Conservation (phyloP, 2,329 filamentous ascomycete species). For the Ophiostoma ips region DNA sequence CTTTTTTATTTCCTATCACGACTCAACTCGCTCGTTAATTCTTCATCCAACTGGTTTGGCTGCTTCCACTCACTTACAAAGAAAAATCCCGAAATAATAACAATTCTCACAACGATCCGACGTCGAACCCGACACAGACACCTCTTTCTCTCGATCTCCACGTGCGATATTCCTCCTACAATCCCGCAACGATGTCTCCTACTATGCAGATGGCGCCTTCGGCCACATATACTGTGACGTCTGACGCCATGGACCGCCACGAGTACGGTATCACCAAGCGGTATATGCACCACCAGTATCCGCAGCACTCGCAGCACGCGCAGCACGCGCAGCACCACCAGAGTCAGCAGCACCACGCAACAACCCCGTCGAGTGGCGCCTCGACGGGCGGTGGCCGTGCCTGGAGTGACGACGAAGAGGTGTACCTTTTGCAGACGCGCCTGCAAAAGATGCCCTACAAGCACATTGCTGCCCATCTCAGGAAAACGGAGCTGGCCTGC, state of each 20-base stretch:
- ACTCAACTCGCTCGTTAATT: no score
- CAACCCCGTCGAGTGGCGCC: slow-evolving; percentile 23
- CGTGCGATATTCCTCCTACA: background rate
- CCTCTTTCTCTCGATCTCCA: background rate
- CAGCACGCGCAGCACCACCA: background rate
- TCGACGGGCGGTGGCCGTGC: slow-evolving; percentile 64
- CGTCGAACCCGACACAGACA: background rate
- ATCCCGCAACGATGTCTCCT: slow-evolving; percentile 30
- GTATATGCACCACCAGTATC: slow-evolving; percentile 31
- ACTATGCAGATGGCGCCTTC: slow-evolving; percentile 32
- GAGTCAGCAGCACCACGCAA: background rate
- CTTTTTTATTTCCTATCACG: slow-evolving; percentile 15
- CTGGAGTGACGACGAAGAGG: slow-evolving; percentile 82
- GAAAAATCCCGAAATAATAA: background rate
- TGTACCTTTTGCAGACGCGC: slow-evolving; percentile 70
- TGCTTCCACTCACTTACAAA: slow-evolving; percentile 26
- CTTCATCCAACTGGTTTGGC: slow-evolving; percentile 41
- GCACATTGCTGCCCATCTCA: slow-evolving; percentile 71
- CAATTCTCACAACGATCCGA: background rate
- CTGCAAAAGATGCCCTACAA: slow-evolving; percentile 86
- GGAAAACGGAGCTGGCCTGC: slow-evolving; percentile 80
- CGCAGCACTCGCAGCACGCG: background rate
- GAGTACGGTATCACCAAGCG: slow-evolving; percentile 46
- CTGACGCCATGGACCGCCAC: slow-evolving; percentile 42
- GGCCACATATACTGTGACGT: slow-evolving; percentile 34